Percentiles rank a stretch among this genome's conserved stretches.
Conservation (phyloP, 495 filamentous ascomycete species). For the Neurospora sp. region DNA sequence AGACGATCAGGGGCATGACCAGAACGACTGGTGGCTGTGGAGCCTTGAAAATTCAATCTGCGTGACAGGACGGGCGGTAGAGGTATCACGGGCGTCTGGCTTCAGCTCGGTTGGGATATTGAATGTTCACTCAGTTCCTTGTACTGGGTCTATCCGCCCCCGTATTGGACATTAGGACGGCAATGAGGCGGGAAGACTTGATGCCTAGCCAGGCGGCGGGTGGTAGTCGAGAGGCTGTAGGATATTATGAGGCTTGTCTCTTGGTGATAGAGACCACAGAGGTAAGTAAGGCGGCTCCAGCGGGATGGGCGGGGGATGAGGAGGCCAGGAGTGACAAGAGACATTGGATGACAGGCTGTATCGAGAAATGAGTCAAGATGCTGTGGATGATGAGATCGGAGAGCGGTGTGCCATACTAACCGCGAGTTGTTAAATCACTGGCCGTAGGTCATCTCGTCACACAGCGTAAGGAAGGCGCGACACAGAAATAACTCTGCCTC, state of each 20-base stretch:
- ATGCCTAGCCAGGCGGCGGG: not conserved
- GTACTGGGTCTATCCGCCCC: not conserved
- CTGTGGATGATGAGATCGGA: not conserved
- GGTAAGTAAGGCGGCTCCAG: not conserved
- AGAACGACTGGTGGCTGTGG: not conserved
- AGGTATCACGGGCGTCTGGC: not conserved
- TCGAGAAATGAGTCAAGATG: not conserved
- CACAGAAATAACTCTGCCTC: not conserved
- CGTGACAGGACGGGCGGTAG: not conserved
- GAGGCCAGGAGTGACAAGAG: not conserved
- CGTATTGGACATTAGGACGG: not conserved
- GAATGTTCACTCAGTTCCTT: not conserved
- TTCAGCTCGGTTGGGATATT: not conserved
- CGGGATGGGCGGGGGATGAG: not conserved
- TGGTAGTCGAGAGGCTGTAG: not conserved
- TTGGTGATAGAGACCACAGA: not conserved
- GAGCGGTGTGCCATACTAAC: not conserved
- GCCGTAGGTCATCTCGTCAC: not conserved
- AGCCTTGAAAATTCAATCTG: not conserved
- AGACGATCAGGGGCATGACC: not conserved
- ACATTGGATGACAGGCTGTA: not conserved
- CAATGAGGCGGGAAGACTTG: not conserved
- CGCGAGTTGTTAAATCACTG: not conserved
- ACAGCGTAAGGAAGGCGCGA: not conserved
- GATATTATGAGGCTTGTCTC: not conserved